Percentiles rank a stretch among this genome's conserved stretches.
Conservation (phyloP, 768 basidiomycete genomes). For the Collybia mongolica region DNA sequence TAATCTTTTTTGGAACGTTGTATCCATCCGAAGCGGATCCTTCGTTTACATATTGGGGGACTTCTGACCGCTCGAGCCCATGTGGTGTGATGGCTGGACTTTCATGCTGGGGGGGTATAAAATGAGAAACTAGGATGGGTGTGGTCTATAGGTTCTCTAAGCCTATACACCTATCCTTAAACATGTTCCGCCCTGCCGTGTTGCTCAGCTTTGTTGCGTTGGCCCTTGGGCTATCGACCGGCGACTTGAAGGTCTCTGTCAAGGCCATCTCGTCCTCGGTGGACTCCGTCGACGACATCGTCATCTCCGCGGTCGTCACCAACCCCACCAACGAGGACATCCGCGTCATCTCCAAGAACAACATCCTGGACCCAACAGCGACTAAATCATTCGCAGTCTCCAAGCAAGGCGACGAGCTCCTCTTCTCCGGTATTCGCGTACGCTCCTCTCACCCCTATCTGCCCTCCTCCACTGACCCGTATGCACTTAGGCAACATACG, state of each 20-base stretch:
- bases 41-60: too few species aligned
- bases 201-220: constrained; percentile 5
- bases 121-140: too few species aligned
- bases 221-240: constrained; percentile 5
- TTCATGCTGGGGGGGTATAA: too few species aligned
- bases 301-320: constrained; percentile 3
- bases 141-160: too few species aligned
- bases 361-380: constrained; percentile 4
- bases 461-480: not conserved
- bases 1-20: too few species aligned
- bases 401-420: not conserved
- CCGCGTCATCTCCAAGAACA: constrained; percentile 9
- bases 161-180: too few species aligned
- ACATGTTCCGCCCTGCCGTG: constrained; percentile 3
- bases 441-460: not conserved
- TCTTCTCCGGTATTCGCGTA: constrained; percentile 7
- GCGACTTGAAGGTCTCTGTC: constrained; percentile 5
- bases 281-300: constrained; percentile 6
- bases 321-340: constrained; percentile 9
- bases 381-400: constrained; percentile 7
- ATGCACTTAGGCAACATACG: constrained; percentile 2
- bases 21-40: too few species aligned
- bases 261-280: constrained; percentile 2
- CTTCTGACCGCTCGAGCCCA: too few species aligned
- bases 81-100: too few species aligned